phyloP scores from a whole-genome alignment of 2,329 filamentous ascomycete species.

The Diplodia mutila region DNA sequence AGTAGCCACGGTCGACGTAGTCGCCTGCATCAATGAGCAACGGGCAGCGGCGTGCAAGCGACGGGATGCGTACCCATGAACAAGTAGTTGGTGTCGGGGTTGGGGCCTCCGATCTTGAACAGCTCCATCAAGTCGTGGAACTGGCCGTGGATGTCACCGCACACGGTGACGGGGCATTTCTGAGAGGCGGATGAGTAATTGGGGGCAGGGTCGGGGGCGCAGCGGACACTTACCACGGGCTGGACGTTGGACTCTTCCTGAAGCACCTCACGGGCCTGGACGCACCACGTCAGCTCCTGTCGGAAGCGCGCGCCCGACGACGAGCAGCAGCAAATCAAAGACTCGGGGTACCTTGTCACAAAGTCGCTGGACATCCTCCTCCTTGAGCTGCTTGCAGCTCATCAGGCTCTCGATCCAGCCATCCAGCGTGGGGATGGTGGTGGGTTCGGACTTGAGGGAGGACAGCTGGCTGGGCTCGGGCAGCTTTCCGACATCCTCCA shows the following conservation, averaged over 20 bases:
- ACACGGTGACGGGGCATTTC: slow-evolving; percentile 98
- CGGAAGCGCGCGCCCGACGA: background rate
- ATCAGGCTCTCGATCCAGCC: slow-evolving; percentile 99
- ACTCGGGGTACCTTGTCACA: slow-evolving; percentile 80
- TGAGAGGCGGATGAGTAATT: slow-evolving; percentile 33
- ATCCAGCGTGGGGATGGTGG: slow-evolving; percentile 89
- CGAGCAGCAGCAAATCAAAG: background rate
- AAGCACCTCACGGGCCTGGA: slow-evolving; percentile 88
- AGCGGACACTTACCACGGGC: slow-evolving; percentile 74
- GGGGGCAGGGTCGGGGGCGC: background rate
- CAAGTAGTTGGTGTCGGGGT: slow-evolving; percentile 98
- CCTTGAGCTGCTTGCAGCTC: slow-evolving; percentile 96
- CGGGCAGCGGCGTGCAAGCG: slow-evolving; percentile 25
- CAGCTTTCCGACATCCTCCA: slow-evolving; percentile 89
- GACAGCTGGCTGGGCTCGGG: slow-evolving; percentile 75
- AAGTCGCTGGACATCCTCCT: slow-evolving; percentile 91
- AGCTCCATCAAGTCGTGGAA: slow-evolving; percentile 99
- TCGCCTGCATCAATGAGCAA: slow-evolving; percentile 66
- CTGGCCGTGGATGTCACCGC: slow-evolving; percentile 98
- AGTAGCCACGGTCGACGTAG: slow-evolving; percentile 98
- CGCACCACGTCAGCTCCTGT: slow-evolving; percentile 26
- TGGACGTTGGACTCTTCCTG: slow-evolving; percentile 99
- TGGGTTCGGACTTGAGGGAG: slow-evolving; percentile 73
- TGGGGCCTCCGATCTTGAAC: slow-evolving; percentile 97
- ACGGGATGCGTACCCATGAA: slow-evolving; percentile 77